Evolutionary conservation across 163 green algal genomes (phyloP).

Genomic region (Chlamydomonas reinhardtii): DNA sequence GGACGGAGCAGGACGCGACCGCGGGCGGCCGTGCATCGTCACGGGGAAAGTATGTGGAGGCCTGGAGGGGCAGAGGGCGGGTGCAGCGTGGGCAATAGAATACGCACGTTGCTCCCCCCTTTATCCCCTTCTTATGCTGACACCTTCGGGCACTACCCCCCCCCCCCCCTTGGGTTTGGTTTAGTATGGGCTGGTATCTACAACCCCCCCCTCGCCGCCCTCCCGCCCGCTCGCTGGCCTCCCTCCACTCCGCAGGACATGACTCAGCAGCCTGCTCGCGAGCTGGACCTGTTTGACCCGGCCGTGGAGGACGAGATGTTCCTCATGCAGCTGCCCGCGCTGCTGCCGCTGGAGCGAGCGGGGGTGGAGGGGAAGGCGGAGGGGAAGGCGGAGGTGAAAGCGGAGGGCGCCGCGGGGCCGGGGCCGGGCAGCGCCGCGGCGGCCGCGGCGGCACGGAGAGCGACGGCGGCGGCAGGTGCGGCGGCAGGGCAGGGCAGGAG

Average conservation of each 20-base stretch:
- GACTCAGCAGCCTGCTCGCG: background rate
- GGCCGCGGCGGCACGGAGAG: background rate
- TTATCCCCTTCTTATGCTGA: too few species aligned
- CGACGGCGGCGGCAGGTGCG: constrained; percentile 1
- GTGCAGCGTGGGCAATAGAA: too few species aligned
- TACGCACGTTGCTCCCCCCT: too few species aligned
- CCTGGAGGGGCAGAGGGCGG: too few species aligned
- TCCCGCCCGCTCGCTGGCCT: too few species aligned
- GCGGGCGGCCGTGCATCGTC: too few species aligned
- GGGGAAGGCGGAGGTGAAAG: background rate
- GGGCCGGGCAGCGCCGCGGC: constrained; percentile 8
- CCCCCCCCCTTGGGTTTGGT: too few species aligned
- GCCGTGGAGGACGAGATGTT: constrained; percentile 46
- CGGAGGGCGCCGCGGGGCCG: background rate
- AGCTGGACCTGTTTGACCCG: constrained; percentile 33
- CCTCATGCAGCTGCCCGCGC: constrained; percentile 37
- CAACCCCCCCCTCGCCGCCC: too few species aligned
- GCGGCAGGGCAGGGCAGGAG: background rate
- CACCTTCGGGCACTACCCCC: too few species aligned
- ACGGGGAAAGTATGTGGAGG: too few species aligned
- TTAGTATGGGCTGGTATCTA: too few species aligned
- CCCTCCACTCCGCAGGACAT: background rate
- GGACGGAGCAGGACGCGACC: too few species aligned
- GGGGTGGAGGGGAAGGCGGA: constrained; percentile 3
- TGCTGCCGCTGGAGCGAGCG: constrained; percentile 27